Base-by-base conservation (phyloP, 345 rosid genomes). In the Melaleuca quinquenervia region DNA sequence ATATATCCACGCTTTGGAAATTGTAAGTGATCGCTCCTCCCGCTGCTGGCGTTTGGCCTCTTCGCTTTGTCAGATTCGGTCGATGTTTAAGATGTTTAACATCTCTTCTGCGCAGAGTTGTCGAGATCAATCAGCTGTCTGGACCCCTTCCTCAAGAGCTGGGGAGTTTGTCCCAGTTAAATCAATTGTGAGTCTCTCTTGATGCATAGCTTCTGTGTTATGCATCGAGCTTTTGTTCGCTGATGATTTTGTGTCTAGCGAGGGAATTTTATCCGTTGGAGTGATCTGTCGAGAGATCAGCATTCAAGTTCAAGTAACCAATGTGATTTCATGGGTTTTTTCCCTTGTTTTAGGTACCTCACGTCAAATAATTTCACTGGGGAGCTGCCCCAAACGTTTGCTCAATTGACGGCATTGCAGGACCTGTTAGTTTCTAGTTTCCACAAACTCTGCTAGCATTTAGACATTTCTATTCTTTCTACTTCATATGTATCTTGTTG, bases 71-170 rank as follows among this genome's bases (percentile, higher is more conserved):
- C 0, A 27, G 36, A 1, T 51, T 3, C 10, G 36, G 1, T 45
- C 18, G 27, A 20, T 20, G 53, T 41, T 10, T 3, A 18, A 16
- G 82, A 21, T 64, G 41, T 0, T 12, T 60, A 0, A 6, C 70
- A 41, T 1, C 7, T 24, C 44, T 48, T 36, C 3, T 49, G 11
- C 54, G 50, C 83, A 90, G 93, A 8, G 15, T 11, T 2, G 41
- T 88, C 5, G 90, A 90, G 53, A 85, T 1, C 83, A 90, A 89
- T 88, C 85, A 85, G 29, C 75, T 91, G 21, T 86, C 88, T 5
- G 91, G 93, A 86, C 75, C 7, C 70, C 62, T 91, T 84, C 93
- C 93, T 82, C 83, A 50, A 3, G 87, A 90, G 49, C 93, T 91
- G 5, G 93, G 91, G 58, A 85, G 83, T 52, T 75, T 91, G 84